Conservation (phyloP, 225 moss, liverwort and hornwort species). For the Thuidium tamariscinum region DNA sequence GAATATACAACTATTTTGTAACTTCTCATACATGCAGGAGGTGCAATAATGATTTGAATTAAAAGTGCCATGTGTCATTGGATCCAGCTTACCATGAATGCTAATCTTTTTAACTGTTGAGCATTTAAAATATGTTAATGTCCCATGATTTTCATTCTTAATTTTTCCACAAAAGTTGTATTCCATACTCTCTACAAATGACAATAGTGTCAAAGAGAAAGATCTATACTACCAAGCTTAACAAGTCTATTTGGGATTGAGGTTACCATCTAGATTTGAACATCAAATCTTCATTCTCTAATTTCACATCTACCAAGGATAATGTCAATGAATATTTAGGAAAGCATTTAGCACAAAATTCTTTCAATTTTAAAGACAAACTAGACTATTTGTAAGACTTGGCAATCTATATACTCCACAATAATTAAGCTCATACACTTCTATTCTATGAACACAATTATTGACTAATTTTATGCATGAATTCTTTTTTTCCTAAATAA, state of each 20-base stretch:
- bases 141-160: too few relatives aligned
- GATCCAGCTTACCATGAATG: not conserved
- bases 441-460: not conserved
- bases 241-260: too few relatives aligned
- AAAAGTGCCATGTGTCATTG: not conserved
- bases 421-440: not conserved
- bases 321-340: not conserved
- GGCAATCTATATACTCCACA: not conserved
- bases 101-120: not conserved
- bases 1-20: not conserved
- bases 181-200: too few relatives aligned
- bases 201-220: not conserved
- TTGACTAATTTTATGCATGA: not conserved
- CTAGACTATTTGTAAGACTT: not conserved
- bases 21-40: not conserved
- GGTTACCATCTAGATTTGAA: too few relatives aligned
- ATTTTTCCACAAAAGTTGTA: too few relatives aligned
- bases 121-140: too few relatives aligned
- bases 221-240: accelerated
- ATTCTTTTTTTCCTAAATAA: not conserved
- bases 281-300: not conserved
- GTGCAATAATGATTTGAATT: not conserved
- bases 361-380: not conserved
- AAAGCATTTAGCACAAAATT: not conserved
- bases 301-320: not conserved